Evolutionary conservation across 2,329 filamentous ascomycete genomes (phyloP), one percentile per base, ranked within the genome.

Genomic region (Colletotrichum lupini): DNA sequence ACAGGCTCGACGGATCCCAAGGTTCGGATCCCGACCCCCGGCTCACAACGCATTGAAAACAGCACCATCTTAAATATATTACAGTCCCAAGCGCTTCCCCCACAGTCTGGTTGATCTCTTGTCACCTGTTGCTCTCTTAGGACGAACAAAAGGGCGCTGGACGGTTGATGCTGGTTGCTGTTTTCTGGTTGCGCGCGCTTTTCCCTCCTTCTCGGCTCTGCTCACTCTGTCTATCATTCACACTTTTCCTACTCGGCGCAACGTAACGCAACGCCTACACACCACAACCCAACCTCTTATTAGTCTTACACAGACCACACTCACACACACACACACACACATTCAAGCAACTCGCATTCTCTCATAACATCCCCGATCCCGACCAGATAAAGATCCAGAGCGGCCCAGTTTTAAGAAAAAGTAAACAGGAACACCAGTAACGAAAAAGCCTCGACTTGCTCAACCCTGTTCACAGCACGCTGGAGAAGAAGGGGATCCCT

Each of bases 51-150:
- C 68, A 72, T 72, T 74, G 72, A 72, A 53, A 74, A 72, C 35
- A 59, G 61, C 37, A 67, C 57, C 57, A 62, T 72, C 57, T 74
- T 72, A 74, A 72, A 72, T 74, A 74, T 74, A 74, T 67, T 71
- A 58, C 66, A 55, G 58, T 72, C 72, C 68, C 68, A 59, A 32
- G 62, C 61, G 57, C 57, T 55, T 72, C 68, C 67, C 62, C 72
- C 62, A 58, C 61, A 53, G 28, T 26, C 28, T 63, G 3, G 22
- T 14, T 55, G 42, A 14, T 58, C 42, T 63, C 46, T 68, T 56
- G 68, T 63, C 57, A 72, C 32, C 68, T 67, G 68, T 67, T 60
- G 60, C 66, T 73, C 70, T 55, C 46, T 62, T 32, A 42, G 67
- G 61, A 69, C 67, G 49, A 65, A 70, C 60, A 67, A 70, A 53